Conservation (phyloP, 441 rosid genomes). For the Brassica hybrid region DNA sequence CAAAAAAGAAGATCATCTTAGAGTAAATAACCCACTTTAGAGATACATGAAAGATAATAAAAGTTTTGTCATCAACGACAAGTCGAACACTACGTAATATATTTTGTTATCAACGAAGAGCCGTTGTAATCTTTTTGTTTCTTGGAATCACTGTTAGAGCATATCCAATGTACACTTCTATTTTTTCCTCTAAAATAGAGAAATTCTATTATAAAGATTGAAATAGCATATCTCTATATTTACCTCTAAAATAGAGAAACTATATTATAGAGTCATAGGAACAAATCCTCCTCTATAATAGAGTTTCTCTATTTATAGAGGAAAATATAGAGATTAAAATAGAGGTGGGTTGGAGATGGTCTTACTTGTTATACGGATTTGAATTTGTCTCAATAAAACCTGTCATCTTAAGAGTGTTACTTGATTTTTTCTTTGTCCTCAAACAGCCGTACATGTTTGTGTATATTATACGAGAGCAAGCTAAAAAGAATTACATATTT, state of each 20-base stretch:
- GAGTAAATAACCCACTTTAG: background rate
- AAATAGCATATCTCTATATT: too few relatives aligned
- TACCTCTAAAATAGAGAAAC: too few relatives aligned
- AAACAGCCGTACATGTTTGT: constrained; percentile 32
- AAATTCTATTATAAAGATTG: too few relatives aligned
- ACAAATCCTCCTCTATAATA: too few relatives aligned
- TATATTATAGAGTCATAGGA: too few relatives aligned
- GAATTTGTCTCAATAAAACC: constrained; percentile 28
- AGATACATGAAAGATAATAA: background rate
- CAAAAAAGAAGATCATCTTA: background rate
- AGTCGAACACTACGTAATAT: constrained; percentile 4
- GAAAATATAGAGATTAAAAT: too few relatives aligned
- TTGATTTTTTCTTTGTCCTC: constrained; percentile 24
- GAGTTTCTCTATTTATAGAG: too few relatives aligned
- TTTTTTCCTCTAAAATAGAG: too few relatives aligned
- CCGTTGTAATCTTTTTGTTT: background rate
- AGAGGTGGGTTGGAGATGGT: too few relatives aligned
- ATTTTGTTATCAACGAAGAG: constrained; percentile 28
- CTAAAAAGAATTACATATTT: background rate
- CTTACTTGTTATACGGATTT: constrained; percentile 5
- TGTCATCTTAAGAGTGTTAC: constrained; percentile 8
- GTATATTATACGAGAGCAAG: background rate
- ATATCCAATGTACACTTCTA: too few relatives aligned
- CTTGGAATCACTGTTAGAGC: constrained; percentile 2
- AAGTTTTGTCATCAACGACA: constrained; percentile 3